Percentiles rank a stretch among this genome's conserved stretches.
These are phyloP conservation scores for Penicillium occitanis DNA, from an alignment of 2,329 filamentous ascomycete species.

Conservation along the genomic window DNA sequence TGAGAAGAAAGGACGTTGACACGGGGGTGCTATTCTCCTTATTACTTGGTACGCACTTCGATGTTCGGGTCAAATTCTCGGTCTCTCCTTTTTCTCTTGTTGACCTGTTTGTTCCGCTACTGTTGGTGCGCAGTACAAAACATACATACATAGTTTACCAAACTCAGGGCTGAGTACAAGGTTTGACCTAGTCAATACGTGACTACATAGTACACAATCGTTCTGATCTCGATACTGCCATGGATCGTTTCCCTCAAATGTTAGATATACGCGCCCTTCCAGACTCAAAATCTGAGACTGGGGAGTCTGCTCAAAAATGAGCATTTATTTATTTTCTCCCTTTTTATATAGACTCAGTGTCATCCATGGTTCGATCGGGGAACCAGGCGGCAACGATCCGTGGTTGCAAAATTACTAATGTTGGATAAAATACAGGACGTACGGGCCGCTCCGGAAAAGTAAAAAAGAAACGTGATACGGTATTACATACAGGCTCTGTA, in stretches of 20 bases:
- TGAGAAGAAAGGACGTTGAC: not conserved
- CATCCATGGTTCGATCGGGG: conserved; percentile 11
- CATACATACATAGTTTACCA: not conserved
- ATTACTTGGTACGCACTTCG: not conserved
- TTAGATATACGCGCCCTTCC: not conserved
- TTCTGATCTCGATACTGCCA: not conserved
- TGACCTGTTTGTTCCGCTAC: not conserved
- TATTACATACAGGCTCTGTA: not conserved
- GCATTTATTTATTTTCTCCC: not conserved
- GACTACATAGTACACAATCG: not conserved
- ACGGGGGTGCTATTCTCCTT: not conserved
- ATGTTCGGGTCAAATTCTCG: not conserved
- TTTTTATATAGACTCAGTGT: not conserved
- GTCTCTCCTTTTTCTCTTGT: not conserved
- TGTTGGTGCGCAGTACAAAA: not conserved
- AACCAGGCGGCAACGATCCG: conserved; percentile 11
- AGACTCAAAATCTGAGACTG: not conserved
- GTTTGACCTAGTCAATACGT: conserved; percentile 2
- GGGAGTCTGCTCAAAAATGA: conserved; percentile 1
- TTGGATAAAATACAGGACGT: not conserved
- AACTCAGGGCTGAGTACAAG: conserved; percentile 2
- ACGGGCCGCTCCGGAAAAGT: conserved; percentile 4
- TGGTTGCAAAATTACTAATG: not conserved
- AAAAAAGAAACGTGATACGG: not conserved
- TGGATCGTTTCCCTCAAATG: not conserved